Evolutionary conservation across 1,284 basidiomycete species (phyloP), one percentile per base, ranked within the genome.

Genomic region (Cerrena zonata): DNA sequence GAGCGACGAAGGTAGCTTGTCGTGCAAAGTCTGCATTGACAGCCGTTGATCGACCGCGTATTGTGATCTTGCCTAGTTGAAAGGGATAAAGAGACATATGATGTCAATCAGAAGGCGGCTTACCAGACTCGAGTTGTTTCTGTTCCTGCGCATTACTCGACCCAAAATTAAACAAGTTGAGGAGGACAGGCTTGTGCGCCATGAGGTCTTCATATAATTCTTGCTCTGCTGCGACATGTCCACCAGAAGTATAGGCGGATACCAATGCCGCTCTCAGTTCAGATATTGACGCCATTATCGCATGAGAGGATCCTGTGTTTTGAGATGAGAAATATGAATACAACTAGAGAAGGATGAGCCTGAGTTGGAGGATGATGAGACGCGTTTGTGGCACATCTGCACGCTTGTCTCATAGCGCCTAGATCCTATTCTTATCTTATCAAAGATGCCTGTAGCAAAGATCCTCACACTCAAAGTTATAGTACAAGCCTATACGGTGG

Each of bases 141-240:
- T 83, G 79, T 62, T 91, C 87, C 51, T 80, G 72, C 1, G 69
- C 57, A 61, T 73, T 83, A 53, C 79, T 75, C 48, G 73, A 72
- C 1, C 84, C 84, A 23, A 86, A 75, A 60, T 87, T 77, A 59
- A 84, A 79, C 34, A 90, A 64, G 54, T 74, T 73, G 53, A 80
- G 66, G 5, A 91, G 73, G 56, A 74, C 75, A 30, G 77, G 64
- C 67, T 79, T 83, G 69, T 84, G 77, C 39, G 78, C 65, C 68
- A 87, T 78, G 51, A 91, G 71, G 61, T 82, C 75, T 64, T 89
- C 82, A 57, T 89, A 89, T 48, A 90, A 76, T 59, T 84, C 82
- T 55, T 87, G 84, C 63, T 87, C 85, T 40, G 72, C 73, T 66
- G 80, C 70, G 37, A 70, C 67, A 21, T 66, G 58, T 19, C 72